These are phyloP conservation scores for Sarocladiaceae sp. DNA, from an alignment of 2,329 filamentous ascomycete genomes.

Conservation along the genomic window DNA sequence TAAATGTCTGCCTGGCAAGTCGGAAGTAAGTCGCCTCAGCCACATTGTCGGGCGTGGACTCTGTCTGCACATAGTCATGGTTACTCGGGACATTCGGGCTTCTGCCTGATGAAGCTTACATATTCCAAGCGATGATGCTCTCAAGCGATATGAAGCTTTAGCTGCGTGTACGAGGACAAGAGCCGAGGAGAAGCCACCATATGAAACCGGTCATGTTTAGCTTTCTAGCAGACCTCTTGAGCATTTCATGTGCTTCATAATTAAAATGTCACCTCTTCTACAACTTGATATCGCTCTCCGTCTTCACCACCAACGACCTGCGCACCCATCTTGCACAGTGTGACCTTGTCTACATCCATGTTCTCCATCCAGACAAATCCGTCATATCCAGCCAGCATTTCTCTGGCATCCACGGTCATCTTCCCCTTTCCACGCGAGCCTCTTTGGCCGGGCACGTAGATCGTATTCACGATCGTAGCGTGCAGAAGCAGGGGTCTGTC, in stretches of 20 bases:
- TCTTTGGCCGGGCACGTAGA: constrained; percentile 51
- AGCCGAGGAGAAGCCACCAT: too few species aligned
- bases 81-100: not conserved
- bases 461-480: constrained; percentile 81
- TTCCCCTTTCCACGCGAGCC: constrained; percentile 29
- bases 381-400: constrained; percentile 54
- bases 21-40: too few species aligned
- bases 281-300: constrained; percentile 47
- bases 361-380: constrained; percentile 68
- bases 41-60: too few species aligned
- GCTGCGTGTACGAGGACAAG: too few species aligned
- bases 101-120: not conserved
- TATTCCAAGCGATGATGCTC: too few species aligned
- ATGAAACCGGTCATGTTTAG: too few species aligned
- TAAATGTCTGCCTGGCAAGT: constrained; percentile 3
- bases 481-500: constrained; percentile 68
- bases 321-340: constrained; percentile 86
- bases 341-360: constrained; percentile 64
- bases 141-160: too few species aligned
- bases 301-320: constrained; percentile 55
- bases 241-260: too few species aligned
- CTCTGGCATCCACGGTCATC: constrained; percentile 49
- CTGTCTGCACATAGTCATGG: too few species aligned
- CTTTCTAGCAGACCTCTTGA: too few species aligned
- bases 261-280: constrained; percentile 41